Evolutionary conservation across 805 yeast genomes (phyloP).

Genomic region (Pichia pseudocactophila): DNA sequence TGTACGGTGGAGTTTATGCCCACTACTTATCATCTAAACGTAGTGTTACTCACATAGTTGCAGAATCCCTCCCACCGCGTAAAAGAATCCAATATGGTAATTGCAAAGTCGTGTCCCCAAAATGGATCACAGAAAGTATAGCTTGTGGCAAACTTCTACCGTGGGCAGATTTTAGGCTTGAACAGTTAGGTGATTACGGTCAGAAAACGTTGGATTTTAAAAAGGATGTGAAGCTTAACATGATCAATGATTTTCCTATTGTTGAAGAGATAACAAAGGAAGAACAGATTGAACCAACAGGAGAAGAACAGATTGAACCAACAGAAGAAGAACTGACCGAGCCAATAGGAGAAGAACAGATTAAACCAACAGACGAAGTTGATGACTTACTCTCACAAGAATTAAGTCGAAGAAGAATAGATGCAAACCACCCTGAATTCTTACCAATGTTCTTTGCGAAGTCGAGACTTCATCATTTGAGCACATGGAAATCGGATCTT

Average conservation of each 20-base stretch:
- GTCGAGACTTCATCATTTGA: conserved; percentile 81
- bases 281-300: conserved; percentile 5
- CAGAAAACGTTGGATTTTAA: conserved; percentile 35
- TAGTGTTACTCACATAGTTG: conserved; percentile 76
- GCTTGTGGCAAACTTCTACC: conserved; percentile 38
- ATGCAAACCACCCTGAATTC: conserved; percentile 74
- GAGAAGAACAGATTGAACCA: conserved; percentile 7
- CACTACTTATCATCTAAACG: conserved; percentile 64
- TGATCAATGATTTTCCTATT: too few species aligned
- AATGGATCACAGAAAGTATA: conserved; percentile 70
- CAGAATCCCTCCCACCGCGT: conserved; percentile 68
- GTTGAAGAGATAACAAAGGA: conserved; percentile 1
- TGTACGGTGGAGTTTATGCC: conserved; percentile 73
- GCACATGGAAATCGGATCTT: conserved; percentile 76
- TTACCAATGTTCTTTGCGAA: conserved; percentile 62
- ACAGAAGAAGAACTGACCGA: conserved; percentile 10
- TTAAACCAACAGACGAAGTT: conserved; percentile 3
- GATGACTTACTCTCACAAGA: conserved; percentile 10
- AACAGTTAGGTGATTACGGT: conserved; percentile 34
- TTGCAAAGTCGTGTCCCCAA: conserved; percentile 70
- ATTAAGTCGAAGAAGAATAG: conserved; percentile 21
- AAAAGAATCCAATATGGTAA: conserved; percentile 57
- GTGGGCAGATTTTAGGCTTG: conserved; percentile 62
- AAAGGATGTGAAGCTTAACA: neutral
- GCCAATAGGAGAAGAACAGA: conserved; percentile 9